Percentiles rank a stretch among this genome's conserved stretches.
Evolutionary conservation across 768 basidiomycete genomes (phyloP).

Genomic region (Suillus brevipes): DNA sequence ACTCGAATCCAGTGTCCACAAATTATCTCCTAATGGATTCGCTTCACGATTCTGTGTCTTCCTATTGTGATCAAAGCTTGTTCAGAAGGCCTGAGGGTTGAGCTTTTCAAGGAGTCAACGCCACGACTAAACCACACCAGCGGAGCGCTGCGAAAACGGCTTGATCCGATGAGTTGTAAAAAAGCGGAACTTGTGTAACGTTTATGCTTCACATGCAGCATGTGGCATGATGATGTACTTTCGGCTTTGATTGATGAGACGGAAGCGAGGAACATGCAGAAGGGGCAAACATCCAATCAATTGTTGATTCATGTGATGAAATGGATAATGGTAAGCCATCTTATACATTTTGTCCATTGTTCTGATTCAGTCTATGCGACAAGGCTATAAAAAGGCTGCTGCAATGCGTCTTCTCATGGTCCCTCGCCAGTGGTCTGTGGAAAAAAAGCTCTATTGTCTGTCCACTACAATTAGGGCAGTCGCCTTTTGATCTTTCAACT

Average conservation of each 20-base stretch:
- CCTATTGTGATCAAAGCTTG: not conserved
- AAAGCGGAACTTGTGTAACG: slow-evolving; percentile 2
- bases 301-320: not conserved
- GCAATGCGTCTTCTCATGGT: not conserved
- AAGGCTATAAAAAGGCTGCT: not conserved
- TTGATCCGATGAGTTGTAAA: not conserved
- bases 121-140: not conserved
- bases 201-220: not conserved
- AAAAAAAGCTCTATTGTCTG: not conserved
- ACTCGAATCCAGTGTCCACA: not conserved
- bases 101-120: not conserved
- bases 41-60: not conserved
- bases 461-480: not conserved
- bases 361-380: not conserved
- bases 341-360: not conserved
- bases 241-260: not conserved
- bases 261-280: not conserved
- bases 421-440: not conserved
- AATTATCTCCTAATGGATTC: not conserved
- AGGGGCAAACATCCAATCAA: not conserved
- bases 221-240: not conserved
- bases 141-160: not conserved
- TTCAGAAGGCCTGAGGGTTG: not conserved
- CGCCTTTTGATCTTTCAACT: not conserved
- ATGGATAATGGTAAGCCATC: not conserved